phyloP scores from a whole-genome alignment of 768 basidiomycete genomes.

The Trametes meyenii region DNA sequence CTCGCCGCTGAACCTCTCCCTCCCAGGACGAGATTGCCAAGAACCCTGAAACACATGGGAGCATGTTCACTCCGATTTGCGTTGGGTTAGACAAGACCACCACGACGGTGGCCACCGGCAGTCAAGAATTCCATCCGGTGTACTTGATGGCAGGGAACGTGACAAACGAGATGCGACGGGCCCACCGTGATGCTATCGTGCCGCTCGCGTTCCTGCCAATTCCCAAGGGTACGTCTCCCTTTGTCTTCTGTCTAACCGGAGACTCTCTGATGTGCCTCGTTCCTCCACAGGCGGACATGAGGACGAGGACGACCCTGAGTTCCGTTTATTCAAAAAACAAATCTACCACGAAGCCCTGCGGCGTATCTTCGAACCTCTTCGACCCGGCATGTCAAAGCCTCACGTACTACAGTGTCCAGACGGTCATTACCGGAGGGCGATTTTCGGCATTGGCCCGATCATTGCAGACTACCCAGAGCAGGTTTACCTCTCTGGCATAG shows the following conservation, averaged over 20 bases:
- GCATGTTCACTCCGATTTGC: slow-evolving; percentile 25
- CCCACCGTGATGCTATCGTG: slow-evolving; percentile 31
- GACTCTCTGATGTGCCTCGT: neutral
- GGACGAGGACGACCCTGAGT: slow-evolving; percentile 13
- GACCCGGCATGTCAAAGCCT: slow-evolving; percentile 15
- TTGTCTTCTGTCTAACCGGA: neutral
- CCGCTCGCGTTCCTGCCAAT: slow-evolving; percentile 34
- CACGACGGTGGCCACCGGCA: slow-evolving; percentile 30
- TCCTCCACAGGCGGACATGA: slow-evolving; percentile 18
- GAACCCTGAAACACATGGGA: slow-evolving; percentile 8
- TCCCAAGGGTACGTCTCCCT: slow-evolving; percentile 32
- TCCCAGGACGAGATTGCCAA: slow-evolving; percentile 17
- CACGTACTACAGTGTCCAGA: slow-evolving; percentile 36
- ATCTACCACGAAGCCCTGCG: slow-evolving; percentile 25
- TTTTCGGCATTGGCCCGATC: slow-evolving; percentile 38
- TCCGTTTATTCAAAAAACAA: slow-evolving; percentile 23
- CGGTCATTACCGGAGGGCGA: slow-evolving; percentile 36
- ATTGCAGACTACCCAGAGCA: slow-evolving; percentile 46
- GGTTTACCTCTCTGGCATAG: slow-evolving; percentile 32
- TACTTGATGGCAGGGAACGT: slow-evolving; percentile 32
- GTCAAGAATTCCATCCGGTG: slow-evolving; percentile 30
- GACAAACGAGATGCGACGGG: slow-evolving; percentile 26
- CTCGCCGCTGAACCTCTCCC: neutral
- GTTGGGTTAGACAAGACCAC: slow-evolving; percentile 35
- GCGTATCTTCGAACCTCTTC: slow-evolving; percentile 15